phyloP scores from a whole-genome alignment of 1,284 basidiomycete species.

The Xerocomus amazonicus region DNA sequence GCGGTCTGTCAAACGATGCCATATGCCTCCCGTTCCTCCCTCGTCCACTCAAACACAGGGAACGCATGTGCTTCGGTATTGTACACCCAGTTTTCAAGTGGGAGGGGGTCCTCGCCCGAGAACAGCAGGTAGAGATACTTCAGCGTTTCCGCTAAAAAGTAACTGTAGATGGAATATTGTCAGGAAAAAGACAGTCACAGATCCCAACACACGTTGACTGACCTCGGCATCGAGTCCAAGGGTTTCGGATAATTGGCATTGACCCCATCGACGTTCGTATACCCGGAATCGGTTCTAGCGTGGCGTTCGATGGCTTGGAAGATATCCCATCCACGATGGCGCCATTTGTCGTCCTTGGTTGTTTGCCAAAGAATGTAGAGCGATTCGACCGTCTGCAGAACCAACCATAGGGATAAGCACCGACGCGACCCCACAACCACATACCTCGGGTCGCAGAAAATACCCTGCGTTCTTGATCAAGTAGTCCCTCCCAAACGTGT shows the following conservation, averaged over 20 bases:
- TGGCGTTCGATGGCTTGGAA: slow-evolving; percentile 67
- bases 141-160: slow-evolving; percentile 70
- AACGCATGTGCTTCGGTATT: slow-evolving; percentile 84
- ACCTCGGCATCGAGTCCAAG: slow-evolving; percentile 10
- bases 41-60: slow-evolving; percentile 68
- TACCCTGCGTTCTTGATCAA: slow-evolving; percentile 41
- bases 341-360: slow-evolving; percentile 66
- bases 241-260: slow-evolving; percentile 32
- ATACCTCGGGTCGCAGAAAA: slow-evolving; percentile 62
- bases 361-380: slow-evolving; percentile 69
- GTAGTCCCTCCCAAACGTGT: slow-evolving; percentile 38
- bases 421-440: slow-evolving; percentile 19
- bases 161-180: slow-evolving; percentile 38
- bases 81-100: slow-evolving; percentile 74
- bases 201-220: background rate
- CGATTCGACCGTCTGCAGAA: slow-evolving; percentile 58
- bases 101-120: slow-evolving; percentile 51
- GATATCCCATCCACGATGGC: slow-evolving; percentile 73
- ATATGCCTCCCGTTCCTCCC: slow-evolving; percentile 44
- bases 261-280: slow-evolving; percentile 54
- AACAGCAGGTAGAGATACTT: slow-evolving; percentile 69
- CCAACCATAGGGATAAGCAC: background rate
- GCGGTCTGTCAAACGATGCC: slow-evolving; percentile 14
- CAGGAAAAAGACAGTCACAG: too few species aligned
- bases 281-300: slow-evolving; percentile 50